Evolutionary conservation across 768 basidiomycete species (phyloP), one percentile per base, ranked within the genome.

Genomic region (Tylopilus sp.): DNA sequence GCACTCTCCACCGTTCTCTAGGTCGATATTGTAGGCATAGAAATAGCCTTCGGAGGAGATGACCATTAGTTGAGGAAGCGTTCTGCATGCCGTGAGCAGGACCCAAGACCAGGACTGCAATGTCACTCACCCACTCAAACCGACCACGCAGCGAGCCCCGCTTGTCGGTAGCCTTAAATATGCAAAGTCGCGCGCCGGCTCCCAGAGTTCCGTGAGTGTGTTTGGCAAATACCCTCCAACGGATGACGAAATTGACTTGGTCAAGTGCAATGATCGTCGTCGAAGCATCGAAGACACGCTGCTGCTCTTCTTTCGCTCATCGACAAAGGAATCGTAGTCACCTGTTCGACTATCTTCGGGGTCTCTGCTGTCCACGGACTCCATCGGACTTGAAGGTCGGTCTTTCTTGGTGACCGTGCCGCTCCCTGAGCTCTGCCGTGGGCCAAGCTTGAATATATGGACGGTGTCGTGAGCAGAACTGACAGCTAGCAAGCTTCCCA

Each of bases 51-150:
- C 94, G 0, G 91, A 89, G 0, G 93, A 94, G 50, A 98, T 82
- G 21, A 99, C 94, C 91, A 97, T 95, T 11, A 98, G 87, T 53
- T 99, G 95, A 0, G 95, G 95, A 71, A 91, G 88, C 7, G 92
- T 93, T 17, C 91, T 94, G 63, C 15, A 25, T 2, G 9, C 18
- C 1, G 44, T 58, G 44, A 53, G 58, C 13, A 17, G 0, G 39
- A 22, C 12, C 25, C 12, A 8, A 23, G 40, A 48, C 20, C 4
- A 12, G 4, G 20, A 17, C 35, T 8, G 17, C 47, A 39, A 41
- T 0, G 22, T n/a, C 28, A 79, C 86, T 63, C 65, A 95, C 93
- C 87, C 84, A 66, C 86, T 90, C 49, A 98, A 70, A 0, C 91
- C 95, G 38, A 97, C 94, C 15, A 95, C 84, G 62, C 88, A 93